Evolutionary conservation across 768 basidiomycete species (phyloP), one percentile per base, ranked within the genome.

Genomic region (Tricholoma hemisulphureum): DNA sequence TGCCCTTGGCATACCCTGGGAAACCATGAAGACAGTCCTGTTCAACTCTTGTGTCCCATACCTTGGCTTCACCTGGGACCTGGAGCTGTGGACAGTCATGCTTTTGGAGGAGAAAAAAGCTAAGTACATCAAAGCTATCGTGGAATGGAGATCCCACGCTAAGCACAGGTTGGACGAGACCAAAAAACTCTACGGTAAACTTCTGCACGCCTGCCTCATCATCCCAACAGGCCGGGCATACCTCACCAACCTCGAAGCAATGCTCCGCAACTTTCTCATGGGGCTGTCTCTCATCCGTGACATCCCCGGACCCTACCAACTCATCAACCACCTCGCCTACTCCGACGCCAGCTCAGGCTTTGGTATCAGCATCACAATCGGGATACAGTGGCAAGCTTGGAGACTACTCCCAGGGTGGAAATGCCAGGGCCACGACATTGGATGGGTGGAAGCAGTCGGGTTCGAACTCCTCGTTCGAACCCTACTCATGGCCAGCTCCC

Each of bases 371-470:
- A n/a, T n/a, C n/a, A n/a, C n/a, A n/a, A n/a, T n/a, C n/a, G n/a
- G n/a, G n/a, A n/a, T n/a, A n/a, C 31, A 9, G 7, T 77, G 74
- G 76, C 10, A 65, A 7, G 73, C 75, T 0, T 77, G 72, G 71
- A 10, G 48, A 0, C 69, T 77, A 5, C 13, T 63, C 1, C 67
- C 65, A 1, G 69, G 66, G 0, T n/a, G n/a, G n/a, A n/a, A n/a
- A n/a, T n/a, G n/a, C n/a, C n/a, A n/a, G n/a, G n/a, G n/a, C n/a
- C n/a, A 77, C 74, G 77, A 48, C 66, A n/a, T 21, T 43, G 0
- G 61, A 67, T 18, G 80, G n/a, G 79, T 78, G 0, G 78, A 83
- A 59, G 74, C 74, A 0, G 58, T 80, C 9, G 75, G 75, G 0
- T 75, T 83, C 54, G 68, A 79, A 23, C 61, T 81, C 18, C 74